phyloP scores from a whole-genome alignment of 176 grass and related monocot genomes.

The Canna indica region DNA sequence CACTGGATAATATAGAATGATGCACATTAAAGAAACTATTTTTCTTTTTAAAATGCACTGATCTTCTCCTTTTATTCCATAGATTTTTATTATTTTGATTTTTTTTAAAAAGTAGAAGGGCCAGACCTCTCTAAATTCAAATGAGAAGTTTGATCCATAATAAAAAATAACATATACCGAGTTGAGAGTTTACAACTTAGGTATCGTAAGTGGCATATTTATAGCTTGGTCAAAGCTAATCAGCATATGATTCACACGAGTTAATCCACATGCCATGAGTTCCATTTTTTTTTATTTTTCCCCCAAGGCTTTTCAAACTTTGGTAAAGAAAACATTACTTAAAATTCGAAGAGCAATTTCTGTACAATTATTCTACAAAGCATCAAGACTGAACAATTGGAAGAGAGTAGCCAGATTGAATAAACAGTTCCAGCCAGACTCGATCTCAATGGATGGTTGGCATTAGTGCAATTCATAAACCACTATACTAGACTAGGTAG shows the following conservation, averaged over 20 bases:
- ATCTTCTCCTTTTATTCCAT: too few relatives aligned
- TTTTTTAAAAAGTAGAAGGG: too few relatives aligned
- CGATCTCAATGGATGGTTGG: constrained; percentile 25
- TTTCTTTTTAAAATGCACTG: too few relatives aligned
- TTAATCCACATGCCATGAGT: not conserved
- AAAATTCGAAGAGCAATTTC: not conserved
- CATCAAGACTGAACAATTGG: not conserved
- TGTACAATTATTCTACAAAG: constrained; percentile 1
- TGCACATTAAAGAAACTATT: too few relatives aligned
- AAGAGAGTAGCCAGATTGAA: not conserved
- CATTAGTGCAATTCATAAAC: constrained; percentile 1
- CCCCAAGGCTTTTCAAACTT: not conserved
- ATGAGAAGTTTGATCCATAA: too few relatives aligned
- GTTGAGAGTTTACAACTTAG: too few relatives aligned
- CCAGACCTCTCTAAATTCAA: too few relatives aligned
- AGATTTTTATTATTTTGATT: too few relatives aligned
- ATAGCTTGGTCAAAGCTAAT: too few relatives aligned
- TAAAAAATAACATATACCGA: too few relatives aligned
- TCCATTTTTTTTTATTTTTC: not conserved
- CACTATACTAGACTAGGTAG: constrained; percentile 22
- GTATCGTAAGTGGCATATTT: too few relatives aligned
- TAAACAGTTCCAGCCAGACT: constrained; percentile 4
- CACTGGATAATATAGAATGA: too few relatives aligned
- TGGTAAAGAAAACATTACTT: not conserved
- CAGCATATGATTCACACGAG: not conserved